Evolutionary conservation across 1,139 yeast genomes (phyloP).

Genomic region (Zygosaccharomyces pseudobailii): DNA sequence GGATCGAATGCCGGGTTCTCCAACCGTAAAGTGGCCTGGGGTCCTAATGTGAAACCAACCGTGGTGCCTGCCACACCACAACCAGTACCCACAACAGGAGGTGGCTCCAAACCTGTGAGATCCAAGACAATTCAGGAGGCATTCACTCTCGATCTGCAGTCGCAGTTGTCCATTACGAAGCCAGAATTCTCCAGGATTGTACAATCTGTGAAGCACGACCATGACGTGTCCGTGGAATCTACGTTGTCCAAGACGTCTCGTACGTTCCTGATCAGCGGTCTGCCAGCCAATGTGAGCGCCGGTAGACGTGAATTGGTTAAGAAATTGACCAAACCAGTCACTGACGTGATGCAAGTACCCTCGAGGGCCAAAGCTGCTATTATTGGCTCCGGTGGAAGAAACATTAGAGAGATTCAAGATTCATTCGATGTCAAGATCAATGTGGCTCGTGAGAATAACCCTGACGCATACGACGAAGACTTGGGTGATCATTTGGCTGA

Average conservation of each 20-base stretch:
- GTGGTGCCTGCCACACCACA: constrained; percentile 34
- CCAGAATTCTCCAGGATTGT: constrained; percentile 64
- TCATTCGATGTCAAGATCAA: constrained; percentile 66
- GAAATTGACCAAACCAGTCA: constrained; percentile 72
- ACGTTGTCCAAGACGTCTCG: constrained; percentile 75
- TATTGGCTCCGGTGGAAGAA: constrained; percentile 87
- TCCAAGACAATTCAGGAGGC: constrained; percentile 63
- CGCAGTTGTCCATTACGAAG: constrained; percentile 59
- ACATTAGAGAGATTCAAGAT: constrained; percentile 72
- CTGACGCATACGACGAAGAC: constrained; percentile 37
- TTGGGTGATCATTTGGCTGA: constrained; percentile 51
- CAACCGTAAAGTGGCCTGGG: constrained; percentile 40
- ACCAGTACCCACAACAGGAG: constrained; percentile 23
- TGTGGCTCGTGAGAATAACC: constrained; percentile 48
- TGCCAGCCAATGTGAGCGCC: constrained; percentile 56
- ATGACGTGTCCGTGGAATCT: constrained; percentile 73
- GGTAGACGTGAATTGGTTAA: constrained; percentile 77
- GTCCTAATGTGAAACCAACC: constrained; percentile 42
- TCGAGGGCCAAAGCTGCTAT: constrained; percentile 72
- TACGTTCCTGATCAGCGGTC: constrained; percentile 81
- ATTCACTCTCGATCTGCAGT: constrained; percentile 62
- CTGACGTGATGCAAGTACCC: constrained; percentile 62
- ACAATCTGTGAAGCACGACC: constrained; percentile 53
- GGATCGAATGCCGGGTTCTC: constrained; percentile 47
- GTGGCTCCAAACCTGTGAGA: constrained; percentile 34